Conservation (phyloP, 495 filamentous ascomycete species). For the Xylaria longipes region DNA sequence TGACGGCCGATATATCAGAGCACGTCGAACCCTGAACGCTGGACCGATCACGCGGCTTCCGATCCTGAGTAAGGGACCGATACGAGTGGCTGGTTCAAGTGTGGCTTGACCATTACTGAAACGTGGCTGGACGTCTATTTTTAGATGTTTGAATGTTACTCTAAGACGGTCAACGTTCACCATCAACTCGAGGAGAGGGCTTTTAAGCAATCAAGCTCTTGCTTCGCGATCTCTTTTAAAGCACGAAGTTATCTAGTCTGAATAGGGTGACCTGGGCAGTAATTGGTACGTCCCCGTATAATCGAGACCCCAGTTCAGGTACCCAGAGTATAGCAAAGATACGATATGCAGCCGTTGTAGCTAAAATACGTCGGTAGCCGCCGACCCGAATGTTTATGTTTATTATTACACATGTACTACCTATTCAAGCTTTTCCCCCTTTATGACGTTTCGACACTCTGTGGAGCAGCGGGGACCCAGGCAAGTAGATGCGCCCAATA, state of each 20-base stretch:
- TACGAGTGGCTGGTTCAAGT: background rate
- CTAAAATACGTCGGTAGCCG: background rate
- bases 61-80: background rate
- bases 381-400: background rate
- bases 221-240: background rate
- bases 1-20: background rate
- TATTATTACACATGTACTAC: background rate
- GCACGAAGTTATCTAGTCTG: background rate
- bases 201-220: background rate
- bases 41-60: background rate
- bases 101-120: slow-evolving; percentile 1
- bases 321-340: background rate
- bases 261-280: background rate
- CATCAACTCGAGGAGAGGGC: background rate
- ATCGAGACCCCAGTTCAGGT: background rate
- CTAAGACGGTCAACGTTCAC: background rate
- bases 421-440: background rate
- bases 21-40: background rate
- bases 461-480: background rate
- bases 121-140: background rate
- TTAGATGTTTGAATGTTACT: background rate
- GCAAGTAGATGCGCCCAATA: slow-evolving; percentile 5
- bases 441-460: background rate
- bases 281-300: background rate
- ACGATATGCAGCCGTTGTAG: background rate